A percentile compares a stretch with the other conserved stretches of the same genome.
These are phyloP conservation scores for Adiantum capillusveneris DNA, from an alignment of 75 land plant genomes.

Conservation along the genomic window DNA sequence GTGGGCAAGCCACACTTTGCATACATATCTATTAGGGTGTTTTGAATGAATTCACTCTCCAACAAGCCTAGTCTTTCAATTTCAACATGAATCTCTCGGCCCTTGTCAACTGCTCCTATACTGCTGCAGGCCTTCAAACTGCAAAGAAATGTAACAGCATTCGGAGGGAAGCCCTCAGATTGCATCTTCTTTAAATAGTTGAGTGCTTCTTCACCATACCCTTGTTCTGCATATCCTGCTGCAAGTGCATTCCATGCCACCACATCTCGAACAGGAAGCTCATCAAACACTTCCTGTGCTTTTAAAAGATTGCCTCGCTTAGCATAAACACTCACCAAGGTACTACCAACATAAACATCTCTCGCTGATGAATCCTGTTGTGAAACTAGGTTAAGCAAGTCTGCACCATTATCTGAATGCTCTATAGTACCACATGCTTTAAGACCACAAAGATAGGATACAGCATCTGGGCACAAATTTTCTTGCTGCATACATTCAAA, in stretches of 20 bases:
- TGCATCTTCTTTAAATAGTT: conserved; percentile 2
- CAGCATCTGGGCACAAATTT: no score
- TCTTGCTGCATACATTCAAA: no score
- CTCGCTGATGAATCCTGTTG: not conserved
- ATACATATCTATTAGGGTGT: conserved; percentile 44
- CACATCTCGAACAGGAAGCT: not conserved
- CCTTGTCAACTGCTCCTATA: not conserved
- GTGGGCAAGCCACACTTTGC: conserved; percentile 21
- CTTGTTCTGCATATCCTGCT: conserved; percentile 8
- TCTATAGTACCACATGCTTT: no score
- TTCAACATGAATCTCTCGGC: no score
- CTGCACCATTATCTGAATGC: no score
- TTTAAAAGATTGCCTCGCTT: conserved; percentile 31
- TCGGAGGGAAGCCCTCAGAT: not conserved
- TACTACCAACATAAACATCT: conserved; percentile 16
- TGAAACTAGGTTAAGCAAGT: no score
- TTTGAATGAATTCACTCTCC: not conserved
- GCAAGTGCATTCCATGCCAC: conserved; percentile 10
- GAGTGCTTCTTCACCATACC: conserved; percentile 6
- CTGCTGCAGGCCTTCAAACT: conserved; percentile 11
- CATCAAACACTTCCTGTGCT: conserved; percentile 23
- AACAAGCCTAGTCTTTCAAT: no score
- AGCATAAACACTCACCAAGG: conserved; percentile 33
- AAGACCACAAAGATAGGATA: no score
- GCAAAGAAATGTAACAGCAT: conserved; percentile 6